Percentiles rank a stretch among this genome's conserved stretches.
Evolutionary conservation across 352 stramenopile genomes (phyloP).

Genomic region (Saprolegnia parasitica): DNA sequence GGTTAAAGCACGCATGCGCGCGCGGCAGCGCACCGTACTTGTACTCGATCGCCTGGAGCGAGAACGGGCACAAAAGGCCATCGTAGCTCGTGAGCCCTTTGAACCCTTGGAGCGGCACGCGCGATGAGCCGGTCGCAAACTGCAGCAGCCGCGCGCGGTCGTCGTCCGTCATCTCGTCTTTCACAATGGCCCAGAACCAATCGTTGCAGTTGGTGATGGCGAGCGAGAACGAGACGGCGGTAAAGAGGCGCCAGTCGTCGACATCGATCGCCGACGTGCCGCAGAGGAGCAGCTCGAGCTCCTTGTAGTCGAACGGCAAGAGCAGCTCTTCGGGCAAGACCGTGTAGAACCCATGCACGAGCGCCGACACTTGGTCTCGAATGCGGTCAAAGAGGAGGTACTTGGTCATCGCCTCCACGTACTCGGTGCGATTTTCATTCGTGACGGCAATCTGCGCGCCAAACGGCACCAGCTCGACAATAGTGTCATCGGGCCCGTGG

Average conservation of each 20-base stretch:
- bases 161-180: constrained; percentile 68
- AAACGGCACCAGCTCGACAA: constrained; percentile 54
- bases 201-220: constrained; percentile 43
- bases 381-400: constrained; percentile 92
- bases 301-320: constrained; percentile 95
- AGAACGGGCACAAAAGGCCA: constrained; percentile 67
- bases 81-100: constrained; percentile 73
- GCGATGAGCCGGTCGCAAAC: constrained; percentile 76
- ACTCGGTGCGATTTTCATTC: constrained; percentile 94
- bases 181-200: constrained; percentile 97
- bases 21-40: constrained; percentile 63
- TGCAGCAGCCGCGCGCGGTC: constrained; percentile 70
- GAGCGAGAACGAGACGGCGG: constrained; percentile 35
- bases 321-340: constrained; percentile 92
- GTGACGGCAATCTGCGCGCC: constrained; percentile 82
- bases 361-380: constrained; percentile 78
- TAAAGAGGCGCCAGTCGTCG: constrained; percentile 89
- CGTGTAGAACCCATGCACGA: constrained; percentile 96
- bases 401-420: constrained; percentile 88
- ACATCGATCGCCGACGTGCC: constrained; percentile 94
- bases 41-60: constrained; percentile 51
- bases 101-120: constrained; percentile 73
- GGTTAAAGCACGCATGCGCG: constrained; percentile 84
- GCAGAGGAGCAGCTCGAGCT: constrained; percentile 95
- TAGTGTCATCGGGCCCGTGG: constrained; percentile 32